Base-by-base conservation (phyloP, 306 rosid genomes). In the Cucumis sativus region DNA sequence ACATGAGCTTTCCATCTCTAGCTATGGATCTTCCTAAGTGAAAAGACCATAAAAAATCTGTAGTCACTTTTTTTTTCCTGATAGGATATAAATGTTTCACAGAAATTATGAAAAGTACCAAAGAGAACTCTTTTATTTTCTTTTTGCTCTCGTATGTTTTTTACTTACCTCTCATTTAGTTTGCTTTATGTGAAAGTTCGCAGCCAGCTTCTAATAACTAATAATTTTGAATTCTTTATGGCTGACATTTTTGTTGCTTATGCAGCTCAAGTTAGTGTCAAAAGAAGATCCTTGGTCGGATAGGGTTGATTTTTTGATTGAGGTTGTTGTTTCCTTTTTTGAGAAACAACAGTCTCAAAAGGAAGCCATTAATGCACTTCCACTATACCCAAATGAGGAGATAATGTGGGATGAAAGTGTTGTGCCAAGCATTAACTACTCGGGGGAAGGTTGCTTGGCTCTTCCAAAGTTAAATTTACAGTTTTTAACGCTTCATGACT, bases 331-430 rank as follows among this genome's bases (percentile, higher is more conserved):
- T 86, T 92, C 99, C 45, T 92, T 85, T 88, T 95, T 95, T 40
- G 96, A 95, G 90, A 92, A 91, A 89, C 99, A 89, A 62, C 92
- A 86, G 64, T 95, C 99, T 85, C 99, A 95, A 84, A 95, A 95
- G 69, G 98, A 95, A 91, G 92, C 96, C 62, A 92, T 95, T 68
- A 95, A 95, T 88, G 92, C 99, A 80, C 97, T 95, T 85, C 99
- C 99, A 21, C 93, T 95, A 47, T 95, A 95, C 80, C 99, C 99
- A 55, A 95, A 92, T 40, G 99, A 95, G 82, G 93, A 86, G 83
- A 91, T 95, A 74, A 95, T 95, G 99, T 95, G 99, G 97, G 99
- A 95, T 81, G 99, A 92, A 87, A 95, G 99, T 61, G 90, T 95
- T 77, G 99, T 95, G 18, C 99, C 99, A 4, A 95, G 97, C 88